These are phyloP conservation scores for Diaporthe vexans DNA, from an alignment of 2,329 filamentous ascomycete species.

Conservation along the genomic window DNA sequence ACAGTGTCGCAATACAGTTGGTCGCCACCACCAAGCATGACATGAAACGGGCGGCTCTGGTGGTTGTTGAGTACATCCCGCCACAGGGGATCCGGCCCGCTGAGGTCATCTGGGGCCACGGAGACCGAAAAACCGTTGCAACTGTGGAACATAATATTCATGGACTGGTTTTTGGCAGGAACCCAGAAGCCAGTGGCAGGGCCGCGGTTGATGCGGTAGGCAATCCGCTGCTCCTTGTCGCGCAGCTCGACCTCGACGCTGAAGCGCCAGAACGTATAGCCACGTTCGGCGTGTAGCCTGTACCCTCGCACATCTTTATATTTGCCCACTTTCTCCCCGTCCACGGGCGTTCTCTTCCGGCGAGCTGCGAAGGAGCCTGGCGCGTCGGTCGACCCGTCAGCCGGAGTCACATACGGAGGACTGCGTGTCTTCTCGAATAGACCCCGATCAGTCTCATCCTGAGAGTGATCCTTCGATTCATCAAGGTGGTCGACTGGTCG, in stretches of 20 bases:
- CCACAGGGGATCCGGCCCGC: constrained; percentile 96
- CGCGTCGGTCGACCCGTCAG: constrained; percentile 61
- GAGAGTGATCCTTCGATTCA: constrained; percentile 83
- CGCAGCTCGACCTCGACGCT: constrained; percentile 92
- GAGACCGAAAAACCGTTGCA: constrained; percentile 95
- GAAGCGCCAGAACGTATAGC: constrained; percentile 97
- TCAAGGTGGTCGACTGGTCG: constrained; percentile 89
- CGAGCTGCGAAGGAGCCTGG: constrained; percentile 68
- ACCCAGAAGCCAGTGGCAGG: constrained; percentile 96
- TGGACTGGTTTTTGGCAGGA: constrained; percentile 83
- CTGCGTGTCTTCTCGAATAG: constrained; percentile 80
- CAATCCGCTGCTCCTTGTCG: constrained; percentile 84
- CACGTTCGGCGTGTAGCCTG: constrained; percentile 86
- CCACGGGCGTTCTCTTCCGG: constrained; percentile 67
- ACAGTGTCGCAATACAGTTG: constrained; percentile 96
- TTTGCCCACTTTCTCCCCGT: constrained; percentile 86
- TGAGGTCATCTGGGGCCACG: constrained; percentile 83
- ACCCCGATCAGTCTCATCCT: constrained; percentile 83
- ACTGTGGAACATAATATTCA: constrained; percentile 99
- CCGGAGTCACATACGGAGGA: constrained; percentile 60
- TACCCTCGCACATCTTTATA: constrained; percentile 87
- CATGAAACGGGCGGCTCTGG: constrained; percentile 92
- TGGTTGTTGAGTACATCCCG: constrained; percentile 94
- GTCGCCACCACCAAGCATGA: constrained; percentile 97
- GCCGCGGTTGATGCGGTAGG: constrained; percentile 94